A percentile compares a stretch with the other conserved stretches of the same genome.
These are phyloP conservation scores for Fusarium verrucosum DNA, from an alignment of 2,329 filamentous ascomycete species.

Conservation along the genomic window DNA sequence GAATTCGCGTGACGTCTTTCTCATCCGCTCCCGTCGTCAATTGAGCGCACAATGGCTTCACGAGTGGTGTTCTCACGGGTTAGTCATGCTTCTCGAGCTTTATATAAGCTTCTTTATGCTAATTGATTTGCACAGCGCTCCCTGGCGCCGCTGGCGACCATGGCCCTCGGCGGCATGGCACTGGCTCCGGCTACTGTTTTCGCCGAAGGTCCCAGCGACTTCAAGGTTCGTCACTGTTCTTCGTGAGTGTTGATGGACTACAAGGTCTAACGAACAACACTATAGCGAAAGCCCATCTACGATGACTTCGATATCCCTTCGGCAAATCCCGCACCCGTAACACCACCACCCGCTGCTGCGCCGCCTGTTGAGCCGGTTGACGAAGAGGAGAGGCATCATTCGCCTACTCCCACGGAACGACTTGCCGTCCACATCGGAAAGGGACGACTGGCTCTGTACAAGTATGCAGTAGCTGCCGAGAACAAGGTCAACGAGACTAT, in stretches of 20 bases:
- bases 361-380: slow-evolving; percentile 47
- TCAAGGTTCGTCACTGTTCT: slow-evolving; percentile 44
- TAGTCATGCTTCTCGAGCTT: slow-evolving; percentile 35
- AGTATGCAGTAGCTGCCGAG: slow-evolving; percentile 77
- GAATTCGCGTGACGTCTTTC: slow-evolving; percentile 43
- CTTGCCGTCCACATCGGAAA: slow-evolving; percentile 83
- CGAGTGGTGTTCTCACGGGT: slow-evolving; percentile 68
- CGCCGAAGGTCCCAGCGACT: slow-evolving; percentile 60
- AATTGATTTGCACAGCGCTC: slow-evolving; percentile 56
- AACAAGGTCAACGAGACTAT: slow-evolving; percentile 84
- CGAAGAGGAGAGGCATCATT: slow-evolving; percentile 49
- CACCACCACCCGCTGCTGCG: slow-evolving; percentile 44
- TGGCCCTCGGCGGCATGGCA: slow-evolving; percentile 59
- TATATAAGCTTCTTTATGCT: slow-evolving; percentile 40
- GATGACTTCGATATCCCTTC: slow-evolving; percentile 68
- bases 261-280: slow-evolving; percentile 8
- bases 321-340: slow-evolving; percentile 46
- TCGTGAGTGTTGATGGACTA: not conserved
- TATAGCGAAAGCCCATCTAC: slow-evolving; percentile 78
- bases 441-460: slow-evolving; percentile 82
- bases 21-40: slow-evolving; percentile 52
- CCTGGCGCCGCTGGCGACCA: slow-evolving; percentile 63
- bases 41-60: slow-evolving; percentile 66
- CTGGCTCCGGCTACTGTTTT: slow-evolving; percentile 58
- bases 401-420: slow-evolving; percentile 87